Percentiles rank a stretch among this genome's conserved stretches.
Evolutionary conservation across 352 stramenopile species (phyloP).

Genomic region (Blastocystis sp.): DNA sequence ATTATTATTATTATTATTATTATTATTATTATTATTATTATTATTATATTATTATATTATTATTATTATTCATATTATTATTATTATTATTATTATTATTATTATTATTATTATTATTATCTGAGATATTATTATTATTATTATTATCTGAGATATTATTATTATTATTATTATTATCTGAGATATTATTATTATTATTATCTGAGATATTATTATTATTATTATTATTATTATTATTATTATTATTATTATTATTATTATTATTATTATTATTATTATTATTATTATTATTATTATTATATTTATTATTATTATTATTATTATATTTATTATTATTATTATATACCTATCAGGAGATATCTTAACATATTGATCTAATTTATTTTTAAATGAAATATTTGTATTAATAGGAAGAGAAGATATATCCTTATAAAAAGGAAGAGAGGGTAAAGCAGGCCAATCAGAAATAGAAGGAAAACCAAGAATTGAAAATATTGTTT

Average conservation of each 20-base stretch:
- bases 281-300: background rate
- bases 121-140: no score
- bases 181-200: no score
- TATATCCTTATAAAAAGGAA: conserved; percentile 6
- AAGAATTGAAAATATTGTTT: conserved; percentile 69
- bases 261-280: background rate
- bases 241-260: background rate
- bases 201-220: background rate
- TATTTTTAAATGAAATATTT: background rate
- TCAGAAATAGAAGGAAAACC: conserved; percentile 53
- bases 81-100: background rate
- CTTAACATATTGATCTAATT: conserved; percentile 4
- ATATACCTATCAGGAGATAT: background rate
- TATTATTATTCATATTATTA: background rate
- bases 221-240: background rate
- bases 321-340: background rate
- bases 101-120: background rate
- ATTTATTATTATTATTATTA: background rate
- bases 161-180: no score
- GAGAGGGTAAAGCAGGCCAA: conserved; percentile 13
- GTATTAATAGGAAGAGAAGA: conserved; percentile 11
- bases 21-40: background rate
- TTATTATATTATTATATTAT: no score
- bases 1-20: background rate
- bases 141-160: no score